Percentiles rank a stretch among this genome's conserved stretches.
phyloP scores from a whole-genome alignment of 257 asterid species.

The Gentiana macrophylla region DNA sequence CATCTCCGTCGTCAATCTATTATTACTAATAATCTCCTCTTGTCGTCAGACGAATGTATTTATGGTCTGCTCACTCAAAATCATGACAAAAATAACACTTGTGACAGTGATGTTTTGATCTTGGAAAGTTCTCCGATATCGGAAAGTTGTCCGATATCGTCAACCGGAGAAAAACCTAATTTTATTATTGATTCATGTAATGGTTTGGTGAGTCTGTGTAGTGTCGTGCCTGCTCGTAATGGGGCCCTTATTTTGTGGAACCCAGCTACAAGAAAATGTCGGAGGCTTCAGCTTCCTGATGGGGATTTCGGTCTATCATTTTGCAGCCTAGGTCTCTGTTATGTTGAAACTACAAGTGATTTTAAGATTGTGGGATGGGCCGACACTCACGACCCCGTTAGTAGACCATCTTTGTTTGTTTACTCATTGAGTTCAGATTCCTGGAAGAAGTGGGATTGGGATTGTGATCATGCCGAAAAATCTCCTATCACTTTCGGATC shows the following conservation, averaged over 20 bases:
- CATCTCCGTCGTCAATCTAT: not conserved
- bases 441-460: constrained; percentile 3
- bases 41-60: no score
- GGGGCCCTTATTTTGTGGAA: not conserved
- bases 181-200: not conserved
- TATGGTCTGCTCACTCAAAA: not conserved
- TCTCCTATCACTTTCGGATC: not conserved
- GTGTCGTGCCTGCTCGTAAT: no score
- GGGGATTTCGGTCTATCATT: not conserved
- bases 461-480: not conserved
- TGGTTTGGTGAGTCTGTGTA: not conserved
- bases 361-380: not conserved
- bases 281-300: not conserved
- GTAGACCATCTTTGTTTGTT: not conserved
- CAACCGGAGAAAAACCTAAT: no score
- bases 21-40: not conserved
- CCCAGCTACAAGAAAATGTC: not conserved
- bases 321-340: not conserved
- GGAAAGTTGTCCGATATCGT: not conserved
- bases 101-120: not conserved
- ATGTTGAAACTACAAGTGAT: not conserved
- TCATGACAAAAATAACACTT: not conserved
- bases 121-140: not conserved
- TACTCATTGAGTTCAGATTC: constrained; percentile 1
- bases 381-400: no score